Evolutionary conservation across 2,329 filamentous ascomycete species (phyloP), one percentile per base, ranked within the genome.

Genomic region (Talaromyces sp.): DNA sequence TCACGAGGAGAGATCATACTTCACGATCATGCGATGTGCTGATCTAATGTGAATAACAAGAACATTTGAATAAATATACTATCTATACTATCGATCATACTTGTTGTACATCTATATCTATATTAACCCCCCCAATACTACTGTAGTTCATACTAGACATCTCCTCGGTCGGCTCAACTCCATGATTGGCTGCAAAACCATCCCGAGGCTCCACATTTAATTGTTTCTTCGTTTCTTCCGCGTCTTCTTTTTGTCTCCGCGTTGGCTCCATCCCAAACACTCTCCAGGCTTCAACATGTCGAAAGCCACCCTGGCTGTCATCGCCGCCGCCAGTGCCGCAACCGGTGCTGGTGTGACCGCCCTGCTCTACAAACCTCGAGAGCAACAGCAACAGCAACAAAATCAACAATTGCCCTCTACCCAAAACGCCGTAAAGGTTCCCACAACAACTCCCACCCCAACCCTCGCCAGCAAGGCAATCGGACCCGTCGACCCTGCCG

Each of bases 261-360:
- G n/a, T n/a, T n/a, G n/a, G n/a, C 32, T 17, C 36, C 49, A 19
- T 40, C 39, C 32, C 20, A 16, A 13, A 35, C 13, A 4, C 24
- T 27, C 24, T 27, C 24, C 9, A 27, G 24, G 24, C 24, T 27
- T 27, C 9, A 27, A 27, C 4, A 93, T 93, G 89, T 91, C 89
- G 54, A 93, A 92, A 73, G 80, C 86, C 20, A 91, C 88, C 30
- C 67, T 93, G 63, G 88, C 87, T 61, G 80, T 90, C 55, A 86
- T 92, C 65, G 89, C 89, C 65, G 87, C 86, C 58, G 82, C 89
- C 66, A 86, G 89, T 71, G 89, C 89, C 62, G 87, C 87, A 71
- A 86, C 88, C 48, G 89, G 89, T 56, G 89, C 89, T 52, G 88
- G 87, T 53, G 75, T 89, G 53, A 92, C 89, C 39, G 81, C 81